Evolutionary conservation across 139 green algal genomes (phyloP).

Genomic region (Micractinium conductrix): DNA sequence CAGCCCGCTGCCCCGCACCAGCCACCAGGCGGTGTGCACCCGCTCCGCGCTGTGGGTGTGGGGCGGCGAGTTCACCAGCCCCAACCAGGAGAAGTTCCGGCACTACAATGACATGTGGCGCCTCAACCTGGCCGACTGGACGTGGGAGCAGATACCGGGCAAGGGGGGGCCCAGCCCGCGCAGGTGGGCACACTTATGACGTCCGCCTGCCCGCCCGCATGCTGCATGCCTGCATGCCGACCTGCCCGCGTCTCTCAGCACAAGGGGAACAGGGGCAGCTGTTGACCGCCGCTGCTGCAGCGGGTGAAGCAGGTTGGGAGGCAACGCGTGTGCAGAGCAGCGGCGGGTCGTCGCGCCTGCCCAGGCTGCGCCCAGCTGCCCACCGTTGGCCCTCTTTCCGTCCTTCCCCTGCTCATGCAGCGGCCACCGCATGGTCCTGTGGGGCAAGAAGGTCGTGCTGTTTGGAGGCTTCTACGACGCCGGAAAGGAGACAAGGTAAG

Average conservation of each 20-base stretch:
- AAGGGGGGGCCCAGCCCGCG: conserved; percentile 71
- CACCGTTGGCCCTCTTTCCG: background rate
- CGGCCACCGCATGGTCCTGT: conserved; percentile 89
- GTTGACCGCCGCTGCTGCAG: too few species aligned
- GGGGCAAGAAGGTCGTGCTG: conserved; percentile 83
- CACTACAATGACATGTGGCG: conserved; percentile 97
- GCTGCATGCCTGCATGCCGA: too few species aligned
- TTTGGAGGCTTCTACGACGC: conserved; percentile 98
- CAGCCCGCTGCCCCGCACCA: conserved; percentile 84
- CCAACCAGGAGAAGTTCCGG: conserved; percentile 90
- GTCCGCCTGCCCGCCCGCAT: too few species aligned
- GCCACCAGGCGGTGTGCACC: conserved; percentile 85
- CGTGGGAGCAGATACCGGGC: conserved; percentile 90
- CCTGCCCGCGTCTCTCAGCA: too few species aligned
- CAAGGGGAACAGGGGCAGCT: too few species aligned
- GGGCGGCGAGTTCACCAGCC: conserved; percentile 95
- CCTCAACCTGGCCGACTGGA: conserved; percentile 83
- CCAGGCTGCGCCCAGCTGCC: too few species aligned
- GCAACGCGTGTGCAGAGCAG: background rate
- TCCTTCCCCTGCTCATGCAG: conserved; percentile 63
- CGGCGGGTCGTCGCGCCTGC: background rate
- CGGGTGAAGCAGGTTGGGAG: too few species aligned
- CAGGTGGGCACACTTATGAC: too few species aligned
- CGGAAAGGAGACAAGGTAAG: conserved; percentile 37
- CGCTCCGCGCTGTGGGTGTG: conserved; percentile 92